Evolutionary conservation across 805 yeast species (phyloP).

Genomic region (Saccharomycopsis sp.): DNA sequence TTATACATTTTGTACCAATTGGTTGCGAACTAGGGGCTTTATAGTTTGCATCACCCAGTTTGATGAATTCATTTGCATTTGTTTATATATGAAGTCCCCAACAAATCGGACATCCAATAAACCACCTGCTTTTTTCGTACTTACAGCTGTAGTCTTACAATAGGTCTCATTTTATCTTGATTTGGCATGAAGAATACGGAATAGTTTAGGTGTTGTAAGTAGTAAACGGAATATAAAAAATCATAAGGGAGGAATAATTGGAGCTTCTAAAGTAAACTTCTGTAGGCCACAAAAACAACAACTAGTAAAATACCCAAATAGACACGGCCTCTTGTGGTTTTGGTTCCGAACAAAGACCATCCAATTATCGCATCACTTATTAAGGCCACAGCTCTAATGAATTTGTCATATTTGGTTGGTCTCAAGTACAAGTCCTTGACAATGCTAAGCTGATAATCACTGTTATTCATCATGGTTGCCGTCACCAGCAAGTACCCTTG

Average conservation of each 20-base stretch:
- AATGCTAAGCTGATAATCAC: not conserved
- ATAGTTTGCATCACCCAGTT: not conserved
- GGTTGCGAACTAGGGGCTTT: conserved; percentile 23
- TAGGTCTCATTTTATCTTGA: no score
- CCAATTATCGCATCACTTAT: conserved; percentile 7
- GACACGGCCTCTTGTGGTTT: not conserved
- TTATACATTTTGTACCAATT: conserved; percentile 62
- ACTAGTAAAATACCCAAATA: not conserved
- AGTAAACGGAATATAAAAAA: no score
- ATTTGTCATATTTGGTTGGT: conserved; percentile 11
- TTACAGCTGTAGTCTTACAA: no score
- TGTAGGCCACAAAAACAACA: not conserved
- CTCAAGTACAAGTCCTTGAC: conserved; percentile 3
- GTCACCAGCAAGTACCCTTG: conserved; percentile 27
- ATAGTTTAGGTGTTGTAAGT: no score
- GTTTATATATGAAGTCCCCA: not conserved
- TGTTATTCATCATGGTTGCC: conserved; percentile 16
- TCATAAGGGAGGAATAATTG: not conserved
- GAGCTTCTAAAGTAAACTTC: not conserved
- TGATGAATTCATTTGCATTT: not conserved
- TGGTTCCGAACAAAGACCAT: conserved; percentile 7
- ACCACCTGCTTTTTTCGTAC: no score
- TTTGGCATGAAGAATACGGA: no score
- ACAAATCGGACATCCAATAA: conserved; percentile 2
- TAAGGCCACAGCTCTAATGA: conserved; percentile 1